phyloP scores from a whole-genome alignment of 805 yeast genomes.

The Monosporozyma aerobia region DNA sequence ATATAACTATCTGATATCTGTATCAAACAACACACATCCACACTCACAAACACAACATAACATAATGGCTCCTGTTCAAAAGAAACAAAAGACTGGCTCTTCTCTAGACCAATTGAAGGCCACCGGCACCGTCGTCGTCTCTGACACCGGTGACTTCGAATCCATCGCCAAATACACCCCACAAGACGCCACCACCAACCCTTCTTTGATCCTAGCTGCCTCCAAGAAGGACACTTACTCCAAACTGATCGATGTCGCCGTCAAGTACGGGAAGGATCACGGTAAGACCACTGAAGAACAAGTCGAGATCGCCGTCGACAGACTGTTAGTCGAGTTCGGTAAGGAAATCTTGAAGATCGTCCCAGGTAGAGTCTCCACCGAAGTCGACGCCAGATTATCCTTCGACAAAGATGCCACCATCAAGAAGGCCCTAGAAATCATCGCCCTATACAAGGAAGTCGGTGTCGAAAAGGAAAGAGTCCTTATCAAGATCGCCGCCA shows the following conservation, averaged over 20 bases:
- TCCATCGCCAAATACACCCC: constrained; percentile 95
- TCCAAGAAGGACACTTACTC: constrained; percentile 82
- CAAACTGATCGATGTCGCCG: constrained; percentile 77
- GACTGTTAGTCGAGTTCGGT: constrained; percentile 91
- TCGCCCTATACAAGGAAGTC: constrained; percentile 68
- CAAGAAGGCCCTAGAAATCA: constrained; percentile 83
- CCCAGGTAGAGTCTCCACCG: constrained; percentile 98
- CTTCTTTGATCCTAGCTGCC: constrained; percentile 93
- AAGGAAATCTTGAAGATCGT: constrained; percentile 82
- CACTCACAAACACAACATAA: neutral
- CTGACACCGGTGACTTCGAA: constrained; percentile 98
- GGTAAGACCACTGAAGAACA: constrained; percentile 43
- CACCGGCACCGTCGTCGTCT: constrained; percentile 89
- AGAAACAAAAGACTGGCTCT: constrained; percentile 35
- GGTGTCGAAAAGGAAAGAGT: constrained; percentile 85
- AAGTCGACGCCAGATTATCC: constrained; percentile 95
- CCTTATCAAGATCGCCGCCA: constrained; percentile 90
- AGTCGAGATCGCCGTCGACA: constrained; percentile 76
- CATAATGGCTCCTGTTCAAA: constrained; percentile 14
- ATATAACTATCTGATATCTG: no score
- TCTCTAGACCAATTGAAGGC: constrained; percentile 88
- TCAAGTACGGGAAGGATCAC: constrained; percentile 64
- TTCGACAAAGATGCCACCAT: constrained; percentile 89
- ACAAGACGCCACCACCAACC: constrained; percentile 98
- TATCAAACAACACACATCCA: neutral